phyloP scores from a whole-genome alignment of 1,284 basidiomycete species.

The Leccinum solheimii region DNA sequence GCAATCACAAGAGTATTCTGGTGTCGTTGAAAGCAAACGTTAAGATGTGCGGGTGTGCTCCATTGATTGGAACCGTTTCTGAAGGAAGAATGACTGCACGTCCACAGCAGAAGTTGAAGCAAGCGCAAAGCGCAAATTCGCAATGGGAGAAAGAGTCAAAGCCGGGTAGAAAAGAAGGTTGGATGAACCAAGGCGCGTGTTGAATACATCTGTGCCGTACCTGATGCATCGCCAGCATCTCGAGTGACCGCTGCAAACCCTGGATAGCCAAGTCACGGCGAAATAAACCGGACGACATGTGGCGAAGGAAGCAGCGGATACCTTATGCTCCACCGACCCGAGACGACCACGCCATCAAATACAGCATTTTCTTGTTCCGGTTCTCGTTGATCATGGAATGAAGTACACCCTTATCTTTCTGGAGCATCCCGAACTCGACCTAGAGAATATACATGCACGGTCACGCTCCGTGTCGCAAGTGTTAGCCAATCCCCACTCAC shows the following conservation, averaged over 20 bases:
- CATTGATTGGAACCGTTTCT: constrained; percentile 48
- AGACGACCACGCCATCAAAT: constrained; percentile 18
- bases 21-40: constrained; percentile 59
- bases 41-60: constrained; percentile 50
- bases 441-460: neutral
- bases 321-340: neutral
- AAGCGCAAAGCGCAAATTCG: constrained; percentile 54
- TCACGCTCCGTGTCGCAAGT: neutral
- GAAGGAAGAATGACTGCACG: constrained; percentile 46
- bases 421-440: constrained; percentile 48
- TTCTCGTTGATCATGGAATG: constrained; percentile 49
- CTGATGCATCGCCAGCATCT: constrained; percentile 35
- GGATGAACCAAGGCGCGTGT: neutral
- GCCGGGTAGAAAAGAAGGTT: constrained; percentile 37
- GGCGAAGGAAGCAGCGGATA: neutral
- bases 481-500: constrained; percentile 26
- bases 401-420: constrained; percentile 45
- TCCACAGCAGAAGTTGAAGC: constrained; percentile 40
- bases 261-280: neutral
- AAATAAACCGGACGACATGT: neutral
- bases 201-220: constrained; percentile 34
- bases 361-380: constrained; percentile 38
- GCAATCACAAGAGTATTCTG: constrained; percentile 57
- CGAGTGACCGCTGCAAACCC: constrained; percentile 59
- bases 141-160: constrained; percentile 56